A percentile compares a stretch with the other conserved stretches of the same genome.
phyloP scores from a whole-genome alignment of 805 yeast genomes.

The Pichia phayaonensis region DNA sequence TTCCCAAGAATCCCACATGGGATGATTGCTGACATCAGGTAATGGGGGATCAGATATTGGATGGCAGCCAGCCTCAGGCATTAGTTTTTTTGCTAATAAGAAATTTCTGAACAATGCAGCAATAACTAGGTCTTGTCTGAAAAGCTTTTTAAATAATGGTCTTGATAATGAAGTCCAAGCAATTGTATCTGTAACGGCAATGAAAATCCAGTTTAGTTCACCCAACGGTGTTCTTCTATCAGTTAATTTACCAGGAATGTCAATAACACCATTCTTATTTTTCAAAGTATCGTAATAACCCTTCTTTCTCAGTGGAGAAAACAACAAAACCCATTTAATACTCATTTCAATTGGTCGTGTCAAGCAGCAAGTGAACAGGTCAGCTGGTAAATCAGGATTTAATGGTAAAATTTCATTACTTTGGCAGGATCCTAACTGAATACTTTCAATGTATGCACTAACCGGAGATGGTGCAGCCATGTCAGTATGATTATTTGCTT shows the following conservation, averaged over 20 bases:
- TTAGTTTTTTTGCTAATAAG: conserved; percentile 80
- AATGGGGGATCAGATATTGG: conserved; percentile 91
- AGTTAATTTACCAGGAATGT: conserved; percentile 83
- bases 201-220: conserved; percentile 94
- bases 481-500: conserved; percentile 53
- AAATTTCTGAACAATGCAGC: conserved; percentile 94
- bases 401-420: conserved; percentile 82
- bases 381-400: conserved; percentile 94
- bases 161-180: conserved; percentile 93
- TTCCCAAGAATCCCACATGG: conserved; percentile 99
- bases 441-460: conserved; percentile 71
- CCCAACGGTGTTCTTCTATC: conserved; percentile 95
- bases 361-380: conserved; percentile 87
- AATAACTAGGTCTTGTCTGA: conserved; percentile 93
- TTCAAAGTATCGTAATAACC: conserved; percentile 42
- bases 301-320: conserved; percentile 52
- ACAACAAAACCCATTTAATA: conserved; percentile 84
- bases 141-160: conserved; percentile 79
- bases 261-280: conserved; percentile 47
- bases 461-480: conserved; percentile 51
- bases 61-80: conserved; percentile 90
- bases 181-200: conserved; percentile 95
- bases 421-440: conserved; percentile 88
- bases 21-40: conserved; percentile 78
- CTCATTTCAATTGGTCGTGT: conserved; percentile 95